A percentile compares a stretch with the other conserved stretches of the same genome.
Evolutionary conservation across 2,329 filamentous ascomycete species (phyloP).

Genomic region (Neonectria coccinea): DNA sequence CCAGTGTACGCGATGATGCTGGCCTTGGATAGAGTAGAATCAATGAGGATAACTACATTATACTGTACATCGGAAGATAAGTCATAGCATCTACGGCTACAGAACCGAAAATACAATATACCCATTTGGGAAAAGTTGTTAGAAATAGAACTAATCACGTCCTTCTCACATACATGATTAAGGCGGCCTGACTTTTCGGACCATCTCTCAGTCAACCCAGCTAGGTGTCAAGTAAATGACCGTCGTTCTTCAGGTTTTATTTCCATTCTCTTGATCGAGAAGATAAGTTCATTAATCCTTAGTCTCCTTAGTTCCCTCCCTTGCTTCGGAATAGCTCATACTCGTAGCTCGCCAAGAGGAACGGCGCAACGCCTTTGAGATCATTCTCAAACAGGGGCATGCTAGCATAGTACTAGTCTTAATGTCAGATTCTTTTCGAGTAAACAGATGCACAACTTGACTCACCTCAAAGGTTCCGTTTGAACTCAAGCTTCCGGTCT

Average conservation of each 20-base stretch:
- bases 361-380: conserved; percentile 42
- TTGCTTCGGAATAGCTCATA: conserved; percentile 28
- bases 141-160: neutral
- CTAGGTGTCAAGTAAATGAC: neutral
- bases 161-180: neutral
- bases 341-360: conserved; percentile 43
- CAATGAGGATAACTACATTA: no score
- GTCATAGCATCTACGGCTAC: no score
- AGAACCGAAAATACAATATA: no score
- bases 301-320: neutral
- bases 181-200: no score
- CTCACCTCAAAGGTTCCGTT: conserved; percentile 62
- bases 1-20: no score
- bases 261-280: neutral
- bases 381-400: conserved; percentile 43
- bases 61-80: no score
- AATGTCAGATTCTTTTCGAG: conserved; percentile 30
- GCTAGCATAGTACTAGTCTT: conserved; percentile 40
- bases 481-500: conserved; percentile 61
- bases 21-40: no score
- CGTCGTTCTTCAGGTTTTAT: neutral
- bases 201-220: no score
- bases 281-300: neutral
- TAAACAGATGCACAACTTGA: conserved; percentile 59
- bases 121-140: neutral